phyloP scores from a whole-genome alignment of 1,284 basidiomycete genomes.

The Meira nashicola region DNA sequence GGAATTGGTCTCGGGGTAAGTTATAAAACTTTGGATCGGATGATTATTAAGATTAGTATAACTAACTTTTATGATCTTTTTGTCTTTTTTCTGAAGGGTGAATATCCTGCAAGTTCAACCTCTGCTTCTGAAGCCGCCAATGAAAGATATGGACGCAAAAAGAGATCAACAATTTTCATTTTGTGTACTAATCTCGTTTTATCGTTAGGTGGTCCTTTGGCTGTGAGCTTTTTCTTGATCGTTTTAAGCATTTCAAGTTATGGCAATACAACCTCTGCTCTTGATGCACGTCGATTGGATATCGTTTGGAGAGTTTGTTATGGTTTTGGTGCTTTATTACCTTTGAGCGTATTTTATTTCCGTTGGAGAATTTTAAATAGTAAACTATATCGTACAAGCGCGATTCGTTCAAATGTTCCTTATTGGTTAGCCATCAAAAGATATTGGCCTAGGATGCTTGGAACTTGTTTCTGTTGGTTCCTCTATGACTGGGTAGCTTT shows the following conservation, averaged over 20 bases:
- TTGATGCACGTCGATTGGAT: constrained; percentile 62
- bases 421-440: constrained; percentile 63
- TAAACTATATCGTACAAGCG: constrained; percentile 24
- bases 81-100: too few relatives aligned
- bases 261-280: constrained; percentile 33
- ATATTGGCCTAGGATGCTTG: constrained; percentile 60
- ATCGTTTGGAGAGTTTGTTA: constrained; percentile 68
- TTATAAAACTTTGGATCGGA: too few relatives aligned
- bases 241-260: constrained; percentile 59
- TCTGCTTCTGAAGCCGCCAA: constrained; percentile 69
- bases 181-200: constrained; percentile 64
- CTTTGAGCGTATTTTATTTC: constrained; percentile 67
- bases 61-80: constrained; percentile 3
- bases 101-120: constrained; percentile 70
- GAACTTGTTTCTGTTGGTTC: constrained; percentile 31
- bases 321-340: constrained; percentile 63
- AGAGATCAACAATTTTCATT: constrained; percentile 69
- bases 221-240: constrained; percentile 68
- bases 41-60: too few relatives aligned
- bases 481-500: constrained; percentile 69
- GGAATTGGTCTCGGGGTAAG: constrained; percentile 63
- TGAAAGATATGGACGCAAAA: constrained; percentile 61
- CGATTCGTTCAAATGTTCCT: constrained; percentile 58
- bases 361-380: constrained; percentile 53
- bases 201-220: constrained; percentile 60